A percentile compares a stretch with the other conserved stretches of the same genome.
phyloP scores from a whole-genome alignment of 495 filamentous ascomycete species.

The Jackrogersella multiformis region DNA sequence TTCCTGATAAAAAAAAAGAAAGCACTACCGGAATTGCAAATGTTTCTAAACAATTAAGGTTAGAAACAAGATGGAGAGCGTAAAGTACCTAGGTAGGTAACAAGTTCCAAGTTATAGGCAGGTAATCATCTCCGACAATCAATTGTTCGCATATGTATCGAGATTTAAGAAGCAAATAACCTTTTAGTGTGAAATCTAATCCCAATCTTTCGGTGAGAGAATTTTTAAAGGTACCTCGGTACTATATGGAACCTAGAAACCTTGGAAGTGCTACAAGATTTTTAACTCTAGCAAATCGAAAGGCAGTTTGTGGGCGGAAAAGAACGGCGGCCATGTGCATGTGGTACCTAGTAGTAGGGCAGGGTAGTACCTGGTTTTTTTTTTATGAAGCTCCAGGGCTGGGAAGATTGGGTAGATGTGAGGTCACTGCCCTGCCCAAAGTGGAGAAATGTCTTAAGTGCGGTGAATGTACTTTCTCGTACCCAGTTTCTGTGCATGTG shows the following conservation, averaged over 20 bases:
- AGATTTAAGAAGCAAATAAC: not conserved
- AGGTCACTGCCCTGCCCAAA: slow-evolving; percentile 39
- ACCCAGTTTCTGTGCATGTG: slow-evolving; percentile 5
- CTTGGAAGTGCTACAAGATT: slow-evolving; percentile 1
- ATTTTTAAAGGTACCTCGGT: not conserved
- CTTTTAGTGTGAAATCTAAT: slow-evolving; percentile 5
- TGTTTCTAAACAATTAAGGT: not conserved
- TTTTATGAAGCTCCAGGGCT: too few relatives aligned
- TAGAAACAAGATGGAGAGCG: not conserved
- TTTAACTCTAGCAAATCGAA: slow-evolving; percentile 10
- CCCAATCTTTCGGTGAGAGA: slow-evolving; percentile 26
- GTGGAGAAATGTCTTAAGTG: slow-evolving; percentile 22
- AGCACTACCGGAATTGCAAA: not conserved
- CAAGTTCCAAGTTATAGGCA: too few relatives aligned
- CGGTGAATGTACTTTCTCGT: not conserved
- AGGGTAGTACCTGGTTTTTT: slow-evolving; percentile 33
- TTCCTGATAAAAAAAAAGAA: not conserved
- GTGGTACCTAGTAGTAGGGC: slow-evolving; percentile 31
- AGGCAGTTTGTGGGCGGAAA: slow-evolving; percentile 6
- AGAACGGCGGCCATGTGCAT: slow-evolving; percentile 11
- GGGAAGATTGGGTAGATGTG: slow-evolving; percentile 38
- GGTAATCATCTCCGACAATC: not conserved
- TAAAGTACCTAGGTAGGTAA: not conserved
- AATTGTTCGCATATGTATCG: not conserved
- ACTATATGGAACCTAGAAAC: not conserved